A percentile compares a stretch with the other conserved stretches of the same genome.
Conservation (phyloP, 208 protist genomes). For the Entamoeba invadens region DNA sequence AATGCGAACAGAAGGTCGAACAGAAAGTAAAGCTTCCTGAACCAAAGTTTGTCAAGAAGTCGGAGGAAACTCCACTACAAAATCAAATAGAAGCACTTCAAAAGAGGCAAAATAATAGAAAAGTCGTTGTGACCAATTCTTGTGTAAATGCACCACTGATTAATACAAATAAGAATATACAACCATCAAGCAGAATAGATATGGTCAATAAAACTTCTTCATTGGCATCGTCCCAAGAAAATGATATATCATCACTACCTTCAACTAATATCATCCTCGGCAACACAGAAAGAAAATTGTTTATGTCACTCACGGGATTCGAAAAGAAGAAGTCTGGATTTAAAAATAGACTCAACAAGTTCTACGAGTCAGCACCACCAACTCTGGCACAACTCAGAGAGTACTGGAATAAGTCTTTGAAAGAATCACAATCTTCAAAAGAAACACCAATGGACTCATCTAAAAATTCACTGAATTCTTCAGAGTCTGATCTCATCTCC, state of each 20-base stretch:
- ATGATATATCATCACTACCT: not conserved
- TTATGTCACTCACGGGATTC: not conserved
- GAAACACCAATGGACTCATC: no score
- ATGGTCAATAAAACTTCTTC: constrained; percentile 82
- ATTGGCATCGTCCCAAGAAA: no score
- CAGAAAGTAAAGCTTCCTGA: not conserved
- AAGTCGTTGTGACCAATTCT: constrained; percentile 48
- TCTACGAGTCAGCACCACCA: not conserved
- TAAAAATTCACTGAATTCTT: no score
- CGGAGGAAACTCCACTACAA: constrained; percentile 47
- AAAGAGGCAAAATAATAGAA: not conserved
- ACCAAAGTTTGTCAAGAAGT: no score
- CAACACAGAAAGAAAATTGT: not conserved
- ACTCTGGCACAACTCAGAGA: not conserved
- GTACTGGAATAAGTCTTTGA: not conserved
- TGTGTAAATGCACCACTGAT: constrained; percentile 48
- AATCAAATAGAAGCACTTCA: not conserved
- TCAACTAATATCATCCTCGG: not conserved
- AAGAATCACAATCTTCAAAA: no score
- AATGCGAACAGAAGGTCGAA: not conserved
- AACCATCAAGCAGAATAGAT: not conserved
- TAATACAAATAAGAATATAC: not conserved
- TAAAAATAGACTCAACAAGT: not conserved
- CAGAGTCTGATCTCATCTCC: no score
- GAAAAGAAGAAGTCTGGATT: not conserved